Evolutionary conservation across 2,329 filamentous ascomycete species (phyloP), one percentile per base, ranked within the genome.

Genomic region (Colletotrichum endophyticum): DNA sequence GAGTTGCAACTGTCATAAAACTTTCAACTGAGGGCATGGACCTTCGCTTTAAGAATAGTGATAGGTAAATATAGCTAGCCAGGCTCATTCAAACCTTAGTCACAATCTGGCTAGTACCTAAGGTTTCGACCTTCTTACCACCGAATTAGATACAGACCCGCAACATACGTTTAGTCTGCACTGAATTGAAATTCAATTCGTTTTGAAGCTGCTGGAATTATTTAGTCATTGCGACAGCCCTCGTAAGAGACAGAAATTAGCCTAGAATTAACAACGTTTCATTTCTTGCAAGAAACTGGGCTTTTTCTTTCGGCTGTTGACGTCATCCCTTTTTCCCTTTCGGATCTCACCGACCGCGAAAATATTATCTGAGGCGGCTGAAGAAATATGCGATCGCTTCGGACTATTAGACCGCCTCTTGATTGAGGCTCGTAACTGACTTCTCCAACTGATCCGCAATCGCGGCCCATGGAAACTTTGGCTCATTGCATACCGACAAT

Each of bases 321-420:
- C 39, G 19, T 12, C 19, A 9, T 11, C 5, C 8, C 6, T 5
- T 11, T 6, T 3, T 44, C 8, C 5, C 5, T 8, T 8, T n/a
- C 0, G 8, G 2, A 44, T 44, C 5, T n/a, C 5, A n/a, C 9
- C 19, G 19, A 5, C 8, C 3, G 5, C 19, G 19, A n/a, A n/a
- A 49, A 3, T 49, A 9, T 12, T 49, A 49, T 2, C 9, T 49
- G 39, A n/a, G 9, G 19, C 9, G 19, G 9, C 39, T n/a, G 39
- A 12, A n/a, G 3, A 7, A 49, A 49, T 1, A 12, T 11, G 39
- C 39, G 11, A 12, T 7, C 3, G 9, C 39, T 22, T 22, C 11
- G n/a, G 11, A 49, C n/a, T n/a, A 6, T 4, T 22, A 22, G 44
- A 49, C n/a, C n/a, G 44, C 44, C n/a, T 53, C 11, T 22, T 53